Base-by-base conservation (phyloP, 1,139 yeast species). In the Pichia sorboxylosa region DNA sequence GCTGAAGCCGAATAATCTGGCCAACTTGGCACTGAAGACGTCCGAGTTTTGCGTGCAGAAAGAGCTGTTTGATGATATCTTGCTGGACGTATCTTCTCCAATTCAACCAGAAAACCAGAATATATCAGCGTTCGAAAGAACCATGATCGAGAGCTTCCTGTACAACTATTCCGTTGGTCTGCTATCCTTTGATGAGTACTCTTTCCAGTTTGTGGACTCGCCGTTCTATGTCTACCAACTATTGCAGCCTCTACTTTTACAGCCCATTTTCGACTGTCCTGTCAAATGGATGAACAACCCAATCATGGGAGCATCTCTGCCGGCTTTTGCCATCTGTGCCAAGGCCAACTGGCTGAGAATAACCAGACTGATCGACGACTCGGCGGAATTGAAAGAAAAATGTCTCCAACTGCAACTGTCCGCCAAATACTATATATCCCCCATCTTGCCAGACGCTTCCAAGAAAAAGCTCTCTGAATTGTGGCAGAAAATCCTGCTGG, bases 281-380 rank as follows among this genome's bases (percentile, higher is more conserved):
- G 52, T 45, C 9, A 49, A 48, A 10, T 52, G 57, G 57, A 52
- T 53, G 57, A 53, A 53, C 32, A 47, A 53, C 30, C 57, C 58
- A 4, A 49, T 50, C 3, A 47, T 48, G 36, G 58, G 57, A 3
- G 57, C 57, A 20, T 51, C 52, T 1, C 24, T 47, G 11, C 42
- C 49, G 2, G 43, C 52, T 9, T 41, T 46, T 32, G 55, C 49
- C 29, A 31, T 49, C 5, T 51, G 51, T n/a, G 51, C 54, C 1
- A 49, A 49, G 27, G 36, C 50, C 10, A 44, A 44, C n/a, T 52
- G 55, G 55, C 26, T 51, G 13, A 40, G 43, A 9, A 24, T 38
- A 26, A 23, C 11, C 13, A 19, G 8, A 19, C 22, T 11, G 11
- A 8, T 19, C 11, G 11, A 39, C 39, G 19, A 30, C 33, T 34